phyloP scores from a whole-genome alignment of 1,284 basidiomycete species.

The Apiotrichum siamense region DNA sequence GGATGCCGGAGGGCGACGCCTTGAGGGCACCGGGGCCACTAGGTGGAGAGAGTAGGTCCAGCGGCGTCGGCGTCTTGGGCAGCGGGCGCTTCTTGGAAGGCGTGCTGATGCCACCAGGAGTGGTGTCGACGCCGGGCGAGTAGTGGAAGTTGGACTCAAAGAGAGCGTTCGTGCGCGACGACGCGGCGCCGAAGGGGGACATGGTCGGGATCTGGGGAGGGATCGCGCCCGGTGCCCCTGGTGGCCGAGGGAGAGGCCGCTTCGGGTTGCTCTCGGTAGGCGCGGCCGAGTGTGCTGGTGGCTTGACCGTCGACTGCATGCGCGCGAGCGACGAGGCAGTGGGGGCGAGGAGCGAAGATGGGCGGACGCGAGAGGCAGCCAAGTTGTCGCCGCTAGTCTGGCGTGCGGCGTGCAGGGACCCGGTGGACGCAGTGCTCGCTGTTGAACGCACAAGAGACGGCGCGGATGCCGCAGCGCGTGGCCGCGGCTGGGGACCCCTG shows the following conservation, averaged over 20 bases:
- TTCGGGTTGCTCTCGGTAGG: slow-evolving; percentile 6
- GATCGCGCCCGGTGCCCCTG: not conserved
- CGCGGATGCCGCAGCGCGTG: not conserved
- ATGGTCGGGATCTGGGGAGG: slow-evolving; percentile 2
- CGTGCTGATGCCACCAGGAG: not conserved
- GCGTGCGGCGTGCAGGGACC: not conserved
- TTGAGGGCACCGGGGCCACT: not conserved
- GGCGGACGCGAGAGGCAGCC: not conserved
- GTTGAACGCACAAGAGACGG: not conserved
- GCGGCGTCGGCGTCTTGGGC: not conserved
- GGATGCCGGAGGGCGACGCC: not conserved
- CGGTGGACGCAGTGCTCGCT: not conserved
- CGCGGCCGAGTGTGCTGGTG: slow-evolving; percentile 7
- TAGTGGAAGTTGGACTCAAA: slow-evolving; percentile 18
- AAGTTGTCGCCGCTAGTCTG: not conserved
- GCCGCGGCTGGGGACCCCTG: not conserved
- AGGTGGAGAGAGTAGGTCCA: not conserved
- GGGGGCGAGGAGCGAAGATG: slow-evolving; percentile 29
- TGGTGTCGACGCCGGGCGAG: not conserved
- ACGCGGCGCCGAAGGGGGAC: slow-evolving; percentile 29
- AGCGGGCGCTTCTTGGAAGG: slow-evolving; percentile 1
- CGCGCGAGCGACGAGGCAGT: slow-evolving; percentile 39
- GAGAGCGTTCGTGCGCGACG: slow-evolving; percentile 25
- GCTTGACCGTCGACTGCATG: slow-evolving; percentile 43
- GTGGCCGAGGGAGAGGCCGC: slow-evolving; percentile 9